Conservation (phyloP, 257 asterid genomes). For the Verbascum thapsus region DNA sequence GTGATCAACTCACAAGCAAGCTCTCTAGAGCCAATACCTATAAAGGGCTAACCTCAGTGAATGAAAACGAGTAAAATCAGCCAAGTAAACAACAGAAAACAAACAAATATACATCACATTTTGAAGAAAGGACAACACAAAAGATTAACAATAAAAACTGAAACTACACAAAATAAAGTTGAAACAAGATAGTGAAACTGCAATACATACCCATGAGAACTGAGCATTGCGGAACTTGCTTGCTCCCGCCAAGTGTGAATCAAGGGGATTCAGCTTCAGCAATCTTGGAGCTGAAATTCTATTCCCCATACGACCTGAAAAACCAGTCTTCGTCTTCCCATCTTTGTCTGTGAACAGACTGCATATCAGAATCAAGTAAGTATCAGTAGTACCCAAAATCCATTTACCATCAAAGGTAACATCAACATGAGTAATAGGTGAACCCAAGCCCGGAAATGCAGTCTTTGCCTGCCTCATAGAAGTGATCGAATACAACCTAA, state of each 20-base stretch:
- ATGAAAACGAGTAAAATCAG: too few relatives aligned
- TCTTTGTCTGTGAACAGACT: constrained; percentile 78
- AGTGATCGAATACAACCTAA: constrained; percentile 78
- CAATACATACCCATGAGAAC: constrained; percentile 91
- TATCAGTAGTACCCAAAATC: constrained; percentile 94
- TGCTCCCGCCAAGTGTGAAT: constrained; percentile 85
- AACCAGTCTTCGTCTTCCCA: constrained; percentile 81
- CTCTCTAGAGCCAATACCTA: too few relatives aligned
- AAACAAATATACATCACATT: too few relatives aligned
- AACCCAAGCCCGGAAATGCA: constrained; percentile 95
- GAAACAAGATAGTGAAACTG: constrained; percentile 25
- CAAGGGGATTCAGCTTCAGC: constrained; percentile 79
- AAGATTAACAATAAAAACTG: constrained; percentile 9
- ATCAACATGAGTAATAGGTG: constrained; percentile 92
- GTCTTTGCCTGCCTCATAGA: constrained; percentile 98
- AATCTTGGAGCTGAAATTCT: constrained; percentile 84
- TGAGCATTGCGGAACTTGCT: constrained; percentile 87
- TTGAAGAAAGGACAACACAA: too few relatives aligned
- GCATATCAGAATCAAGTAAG: constrained; percentile 82
- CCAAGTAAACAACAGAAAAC: too few relatives aligned
- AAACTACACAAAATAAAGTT: constrained; percentile 12
- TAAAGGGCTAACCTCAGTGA: too few relatives aligned
- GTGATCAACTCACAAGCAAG: too few relatives aligned
- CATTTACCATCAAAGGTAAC: constrained; percentile 97
- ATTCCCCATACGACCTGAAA: constrained; percentile 92